These are phyloP conservation scores for Fusarium veterinarium DNA, from an alignment of 2,329 filamentous ascomycete genomes.

Conservation along the genomic window DNA sequence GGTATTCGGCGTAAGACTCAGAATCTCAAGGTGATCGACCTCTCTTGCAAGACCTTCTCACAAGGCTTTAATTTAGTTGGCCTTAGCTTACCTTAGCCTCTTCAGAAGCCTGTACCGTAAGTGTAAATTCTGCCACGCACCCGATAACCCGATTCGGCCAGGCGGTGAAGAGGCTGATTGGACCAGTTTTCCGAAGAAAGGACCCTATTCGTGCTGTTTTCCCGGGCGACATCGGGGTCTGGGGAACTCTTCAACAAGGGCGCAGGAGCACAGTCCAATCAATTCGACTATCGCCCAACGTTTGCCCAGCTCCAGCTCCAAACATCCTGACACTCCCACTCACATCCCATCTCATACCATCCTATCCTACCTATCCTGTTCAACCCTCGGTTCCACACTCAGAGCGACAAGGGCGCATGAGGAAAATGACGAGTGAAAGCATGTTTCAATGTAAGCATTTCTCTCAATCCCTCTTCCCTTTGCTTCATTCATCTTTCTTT, in stretches of 20 bases:
- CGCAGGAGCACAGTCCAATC: slow-evolving; percentile 38
- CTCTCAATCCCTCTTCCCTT: slow-evolving; percentile 14
- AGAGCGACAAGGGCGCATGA: slow-evolving; percentile 40
- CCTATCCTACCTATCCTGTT: slow-evolving; percentile 2
- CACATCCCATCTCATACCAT: slow-evolving; percentile 6
- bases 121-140: slow-evolving; percentile 26
- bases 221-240: slow-evolving; percentile 34
- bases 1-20: slow-evolving; percentile 1
- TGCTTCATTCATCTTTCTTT: slow-evolving; percentile 26
- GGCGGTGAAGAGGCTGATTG: slow-evolving; percentile 39
- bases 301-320: slow-evolving; percentile 40
- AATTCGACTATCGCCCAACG: slow-evolving; percentile 28
- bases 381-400: slow-evolving; percentile 40
- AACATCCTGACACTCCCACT: slow-evolving; percentile 26
- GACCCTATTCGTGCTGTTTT: slow-evolving; percentile 21
- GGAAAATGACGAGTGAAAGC: slow-evolving; percentile 45
- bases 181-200: slow-evolving; percentile 1
- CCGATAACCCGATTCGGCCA: background rate
- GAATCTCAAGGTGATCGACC: slow-evolving; percentile 16
- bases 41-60: slow-evolving; percentile 30
- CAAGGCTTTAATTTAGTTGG: slow-evolving; percentile 8
- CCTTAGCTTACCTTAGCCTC: background rate
- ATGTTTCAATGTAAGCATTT: slow-evolving; percentile 41
- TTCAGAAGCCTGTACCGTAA: background rate
- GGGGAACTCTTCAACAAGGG: slow-evolving; percentile 23